phyloP scores from a whole-genome alignment of 2,329 filamentous ascomycete genomes.

The Niveomyces coronatus region DNA sequence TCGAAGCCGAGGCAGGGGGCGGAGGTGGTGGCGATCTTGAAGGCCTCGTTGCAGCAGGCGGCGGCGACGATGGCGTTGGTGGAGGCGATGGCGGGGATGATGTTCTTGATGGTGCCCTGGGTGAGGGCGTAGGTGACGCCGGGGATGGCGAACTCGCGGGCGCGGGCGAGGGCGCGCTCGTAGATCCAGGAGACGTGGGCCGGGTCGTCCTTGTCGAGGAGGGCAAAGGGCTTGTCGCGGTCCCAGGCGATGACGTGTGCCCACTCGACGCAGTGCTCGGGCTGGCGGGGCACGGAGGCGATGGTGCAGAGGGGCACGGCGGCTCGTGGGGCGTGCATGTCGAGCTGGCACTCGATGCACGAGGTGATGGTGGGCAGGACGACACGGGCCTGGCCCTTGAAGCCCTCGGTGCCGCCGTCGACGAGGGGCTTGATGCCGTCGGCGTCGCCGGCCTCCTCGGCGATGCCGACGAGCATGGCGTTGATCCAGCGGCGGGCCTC shows the following conservation, averaged over 20 bases:
- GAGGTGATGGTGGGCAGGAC: conserved; percentile 87
- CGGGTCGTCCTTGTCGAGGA: conserved; percentile 89
- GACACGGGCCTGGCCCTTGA: conserved; percentile 93
- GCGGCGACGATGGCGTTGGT: conserved; percentile 96
- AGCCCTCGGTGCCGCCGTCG: conserved; percentile 94
- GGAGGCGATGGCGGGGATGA: conserved; percentile 95
- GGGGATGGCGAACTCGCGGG: conserved; percentile 77
- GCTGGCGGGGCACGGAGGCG: conserved; percentile 90
- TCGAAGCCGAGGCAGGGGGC: conserved; percentile 71
- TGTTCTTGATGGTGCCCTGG: conserved; percentile 97
- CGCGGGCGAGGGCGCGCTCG: conserved; percentile 69
- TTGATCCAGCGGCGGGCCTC: conserved; percentile 99
- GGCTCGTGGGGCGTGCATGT: conserved; percentile 97
- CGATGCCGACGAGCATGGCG: conserved; percentile 80
- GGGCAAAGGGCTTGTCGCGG: conserved; percentile 68
- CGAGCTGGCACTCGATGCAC: conserved; percentile 95
- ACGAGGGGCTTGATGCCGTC: conserved; percentile 89
- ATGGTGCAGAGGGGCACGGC: conserved; percentile 94
- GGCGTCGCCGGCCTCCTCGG: conserved; percentile 58
- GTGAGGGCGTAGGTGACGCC: conserved; percentile 94
- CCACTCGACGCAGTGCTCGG: conserved; percentile 98
- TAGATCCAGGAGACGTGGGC: conserved; percentile 98
- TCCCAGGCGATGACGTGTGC: conserved; percentile 98
- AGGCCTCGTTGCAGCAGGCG: conserved; percentile 89
- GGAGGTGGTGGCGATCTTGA: conserved; percentile 80